These are phyloP conservation scores for Gonium pectorale DNA, from an alignment of 139 green algal species.

Conservation along the genomic window DNA sequence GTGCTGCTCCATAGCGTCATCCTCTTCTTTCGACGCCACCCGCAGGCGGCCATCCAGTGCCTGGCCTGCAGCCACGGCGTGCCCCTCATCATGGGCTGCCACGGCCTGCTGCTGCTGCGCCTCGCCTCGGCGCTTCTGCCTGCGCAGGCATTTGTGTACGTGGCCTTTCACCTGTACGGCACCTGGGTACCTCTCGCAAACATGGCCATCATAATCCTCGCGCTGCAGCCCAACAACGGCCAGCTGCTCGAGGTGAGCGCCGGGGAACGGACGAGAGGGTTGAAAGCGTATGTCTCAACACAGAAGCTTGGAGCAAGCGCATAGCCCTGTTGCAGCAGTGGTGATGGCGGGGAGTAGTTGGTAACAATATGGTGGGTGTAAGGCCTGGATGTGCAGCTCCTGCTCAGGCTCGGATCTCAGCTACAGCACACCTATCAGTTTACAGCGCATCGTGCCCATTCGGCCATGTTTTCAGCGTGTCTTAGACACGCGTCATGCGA, in stretches of 20 bases:
- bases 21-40: neutral
- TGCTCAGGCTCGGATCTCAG: too few relatives aligned
- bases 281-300: too few relatives aligned
- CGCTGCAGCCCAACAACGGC: conserved; percentile 21
- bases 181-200: neutral
- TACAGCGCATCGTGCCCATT: too few relatives aligned
- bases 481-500: too few relatives aligned
- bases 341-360: too few relatives aligned
- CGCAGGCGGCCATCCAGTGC: conserved; percentile 22
- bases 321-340: too few relatives aligned
- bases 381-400: too few relatives aligned
- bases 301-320: too few relatives aligned
- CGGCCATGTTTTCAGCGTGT: too few relatives aligned
- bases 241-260: neutral
- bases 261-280: neutral
- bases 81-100: conserved; percentile 6
- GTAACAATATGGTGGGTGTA: too few relatives aligned
- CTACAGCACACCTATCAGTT: too few relatives aligned
- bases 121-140: conserved; percentile 6
- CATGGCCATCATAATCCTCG: neutral
- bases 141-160: neutral
- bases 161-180: conserved; percentile 12
- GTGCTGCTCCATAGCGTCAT: neutral
- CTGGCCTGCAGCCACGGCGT: conserved; percentile 35
- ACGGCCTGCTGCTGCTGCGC: conserved; percentile 6